Evolutionary conservation across 2,329 filamentous ascomycete genomes (phyloP).

Genomic region (Fusarium multiceps): DNA sequence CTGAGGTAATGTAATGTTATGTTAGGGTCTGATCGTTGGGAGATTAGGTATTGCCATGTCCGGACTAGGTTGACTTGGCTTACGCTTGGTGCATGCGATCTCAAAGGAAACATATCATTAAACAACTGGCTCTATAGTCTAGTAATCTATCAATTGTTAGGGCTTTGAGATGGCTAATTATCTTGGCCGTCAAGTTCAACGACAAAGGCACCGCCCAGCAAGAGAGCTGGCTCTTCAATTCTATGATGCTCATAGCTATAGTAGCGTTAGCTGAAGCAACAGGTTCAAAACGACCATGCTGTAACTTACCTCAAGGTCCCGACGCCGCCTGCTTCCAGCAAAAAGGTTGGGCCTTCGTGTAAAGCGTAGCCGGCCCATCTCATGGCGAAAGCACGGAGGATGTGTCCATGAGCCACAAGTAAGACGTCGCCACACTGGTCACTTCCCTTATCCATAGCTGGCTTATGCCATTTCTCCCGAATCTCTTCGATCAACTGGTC

Average conservation of each 20-base stretch:
- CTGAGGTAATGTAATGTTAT: constrained; percentile 15
- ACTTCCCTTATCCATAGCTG: constrained; percentile 67
- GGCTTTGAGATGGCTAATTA: not conserved
- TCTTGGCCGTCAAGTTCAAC: constrained; percentile 54
- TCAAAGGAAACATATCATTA: constrained; percentile 13
- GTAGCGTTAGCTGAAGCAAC: constrained; percentile 13
- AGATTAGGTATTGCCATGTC: constrained; percentile 19
- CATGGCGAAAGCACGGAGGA: constrained; percentile 87
- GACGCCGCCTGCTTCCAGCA: constrained; percentile 90
- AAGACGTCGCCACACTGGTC: constrained; percentile 55
- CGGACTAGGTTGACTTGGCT: constrained; percentile 16
- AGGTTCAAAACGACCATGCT: not conserved
- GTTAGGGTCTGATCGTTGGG: constrained; percentile 19
- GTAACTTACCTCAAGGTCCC: constrained; percentile 75
- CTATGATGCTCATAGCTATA: constrained; percentile 81
- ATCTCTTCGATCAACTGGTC: constrained; percentile 83
- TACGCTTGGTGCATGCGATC: not conserved
- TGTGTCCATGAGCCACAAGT: constrained; percentile 90
- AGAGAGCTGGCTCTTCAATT: constrained; percentile 81
- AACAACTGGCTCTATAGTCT: constrained; percentile 26
- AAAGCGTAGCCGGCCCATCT: constrained; percentile 82
- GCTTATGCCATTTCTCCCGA: constrained; percentile 71
- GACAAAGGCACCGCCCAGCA: constrained; percentile 78
- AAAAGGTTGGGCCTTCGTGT: constrained; percentile 78
- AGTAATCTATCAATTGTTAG: constrained; percentile 2